Evolutionary conservation across 148 eudicot genomes (phyloP).

Genomic region (Bassia scoparia): DNA sequence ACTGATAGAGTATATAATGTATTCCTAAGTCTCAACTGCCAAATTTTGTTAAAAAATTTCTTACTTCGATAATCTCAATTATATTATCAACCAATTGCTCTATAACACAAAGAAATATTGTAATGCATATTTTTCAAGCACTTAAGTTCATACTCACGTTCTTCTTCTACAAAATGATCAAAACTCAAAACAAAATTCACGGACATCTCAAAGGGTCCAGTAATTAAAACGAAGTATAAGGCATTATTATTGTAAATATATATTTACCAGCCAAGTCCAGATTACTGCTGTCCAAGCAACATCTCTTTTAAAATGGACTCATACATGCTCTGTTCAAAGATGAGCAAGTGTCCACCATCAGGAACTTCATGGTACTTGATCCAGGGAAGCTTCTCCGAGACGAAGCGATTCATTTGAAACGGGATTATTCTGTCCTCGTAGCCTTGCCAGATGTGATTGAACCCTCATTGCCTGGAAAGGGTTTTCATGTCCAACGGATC

Average conservation of each 20-base stretch:
- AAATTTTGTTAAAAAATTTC: too few relatives aligned
- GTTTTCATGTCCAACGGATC: slow-evolving; percentile 50
- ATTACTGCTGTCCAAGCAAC: slow-evolving; percentile 27
- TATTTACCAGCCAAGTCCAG: neutral
- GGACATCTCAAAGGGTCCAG: neutral
- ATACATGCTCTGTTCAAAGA: slow-evolving; percentile 26
- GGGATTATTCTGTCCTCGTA: slow-evolving; percentile 62
- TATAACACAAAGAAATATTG: too few relatives aligned
- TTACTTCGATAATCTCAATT: too few relatives aligned
- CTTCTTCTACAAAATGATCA: too few relatives aligned
- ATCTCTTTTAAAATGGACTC: slow-evolving; percentile 54
- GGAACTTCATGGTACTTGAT: slow-evolving; percentile 44
- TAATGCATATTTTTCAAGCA: too few relatives aligned
- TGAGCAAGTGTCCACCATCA: slow-evolving; percentile 35
- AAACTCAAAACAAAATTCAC: neutral
- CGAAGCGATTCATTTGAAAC: slow-evolving; percentile 30
- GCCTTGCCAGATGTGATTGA: slow-evolving; percentile 87
- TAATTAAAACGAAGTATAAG: neutral
- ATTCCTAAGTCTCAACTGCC: too few relatives aligned
- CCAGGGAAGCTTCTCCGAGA: slow-evolving; percentile 36
- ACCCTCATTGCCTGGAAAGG: slow-evolving; percentile 57
- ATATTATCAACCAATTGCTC: too few relatives aligned
- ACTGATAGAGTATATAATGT: too few relatives aligned
- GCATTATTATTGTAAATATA: too few relatives aligned
- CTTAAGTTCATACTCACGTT: too few relatives aligned